Base-by-base conservation (phyloP, 2,329 filamentous ascomycete species). In the Pseudogymnoascus sp. region DNA sequence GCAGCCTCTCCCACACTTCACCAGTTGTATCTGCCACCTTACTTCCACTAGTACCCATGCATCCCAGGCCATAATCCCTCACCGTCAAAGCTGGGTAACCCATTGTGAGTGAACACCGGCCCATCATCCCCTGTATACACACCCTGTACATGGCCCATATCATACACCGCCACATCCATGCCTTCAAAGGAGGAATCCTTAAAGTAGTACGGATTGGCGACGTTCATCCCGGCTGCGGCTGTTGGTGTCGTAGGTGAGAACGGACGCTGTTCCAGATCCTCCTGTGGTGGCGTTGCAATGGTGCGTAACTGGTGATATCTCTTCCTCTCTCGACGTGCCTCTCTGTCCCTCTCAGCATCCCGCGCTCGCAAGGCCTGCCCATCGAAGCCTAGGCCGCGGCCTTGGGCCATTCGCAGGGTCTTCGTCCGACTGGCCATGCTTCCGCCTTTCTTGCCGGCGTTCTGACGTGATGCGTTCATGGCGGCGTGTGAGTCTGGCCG, bases 131-230 rank as follows among this genome's bases (percentile, higher is more conserved):
- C 66, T n/a, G 67, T 59, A 41, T 67, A 67, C 12, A 70, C 69
- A 11, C 68, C 70, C 55, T 70, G 68, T 8, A 69, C 67, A 61
- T 69, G 67, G 39, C 69, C 66, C 16, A 72, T 58, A 8, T 49
- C 62, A 61, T 64, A 69, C 52, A 66, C 36, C 9, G 68, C 65
- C 11, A 69, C 67, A 22, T 64, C 70, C n/a, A 66, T 62, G 30
- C 60, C 36, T 7, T 69, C 67, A 25, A 65, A 60, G 23, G 60
- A 58, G 39, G 70, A 66, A 14, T 30, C 23, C 62, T 69, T 70
- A 25, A 45, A 61, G 39, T 64, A 66, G 58, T 62, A 67, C 67
- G 60, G 67, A 68, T 12, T 66, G 66, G 45, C 64, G 16, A 55
- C 49, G 28, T 55, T 55, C 49, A 55, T 55, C 28, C 49, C 49